A percentile compares a stretch with the other conserved stretches of the same genome.
Evolutionary conservation across 2,329 filamentous ascomycete species (phyloP).

Genomic region (Phialemoniopsis sp.): DNA sequence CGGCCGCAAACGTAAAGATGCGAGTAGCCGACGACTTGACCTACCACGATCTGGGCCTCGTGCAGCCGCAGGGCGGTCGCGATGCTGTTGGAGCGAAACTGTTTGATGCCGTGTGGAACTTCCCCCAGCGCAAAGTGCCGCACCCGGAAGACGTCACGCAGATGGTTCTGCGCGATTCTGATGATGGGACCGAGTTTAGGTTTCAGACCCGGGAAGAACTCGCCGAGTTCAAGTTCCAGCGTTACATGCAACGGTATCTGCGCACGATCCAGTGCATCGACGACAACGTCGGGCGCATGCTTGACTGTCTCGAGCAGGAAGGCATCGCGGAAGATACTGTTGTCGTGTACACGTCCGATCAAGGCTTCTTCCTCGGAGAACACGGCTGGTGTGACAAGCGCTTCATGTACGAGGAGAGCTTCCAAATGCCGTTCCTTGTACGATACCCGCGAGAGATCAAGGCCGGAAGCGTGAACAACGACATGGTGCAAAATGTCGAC

Average conservation of each 20-base stretch:
- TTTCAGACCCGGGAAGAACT: conserved; percentile 34
- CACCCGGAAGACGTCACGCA: conserved; percentile 23
- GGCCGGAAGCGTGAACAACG: conserved; percentile 29
- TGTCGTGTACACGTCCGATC: conserved; percentile 46
- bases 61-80: conserved; percentile 39
- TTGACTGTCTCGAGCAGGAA: conserved; percentile 37
- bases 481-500: conserved; percentile 49
- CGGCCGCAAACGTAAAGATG: conserved; percentile 43
- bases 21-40: conserved; percentile 42
- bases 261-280: conserved; percentile 45
- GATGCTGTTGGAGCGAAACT: conserved; percentile 24
- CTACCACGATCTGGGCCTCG: conserved; percentile 42
- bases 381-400: conserved; percentile 53
- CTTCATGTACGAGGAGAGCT: conserved; percentile 51
- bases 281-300: conserved; percentile 41
- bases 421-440: conserved; percentile 49
- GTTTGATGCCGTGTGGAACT: conserved; percentile 14
- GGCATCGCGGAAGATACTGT: conserved; percentile 37
- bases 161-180: conserved; percentile 33
- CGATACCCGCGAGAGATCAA: conserved; percentile 36
- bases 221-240: conserved; percentile 47
- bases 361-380: conserved; percentile 50
- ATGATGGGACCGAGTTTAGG: conserved; percentile 35
- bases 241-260: conserved; percentile 49
- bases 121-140: conserved; percentile 29